Evolutionary conservation across 352 stramenopile species (phyloP).

Genomic region (Globisporangium orthogonon): DNA sequence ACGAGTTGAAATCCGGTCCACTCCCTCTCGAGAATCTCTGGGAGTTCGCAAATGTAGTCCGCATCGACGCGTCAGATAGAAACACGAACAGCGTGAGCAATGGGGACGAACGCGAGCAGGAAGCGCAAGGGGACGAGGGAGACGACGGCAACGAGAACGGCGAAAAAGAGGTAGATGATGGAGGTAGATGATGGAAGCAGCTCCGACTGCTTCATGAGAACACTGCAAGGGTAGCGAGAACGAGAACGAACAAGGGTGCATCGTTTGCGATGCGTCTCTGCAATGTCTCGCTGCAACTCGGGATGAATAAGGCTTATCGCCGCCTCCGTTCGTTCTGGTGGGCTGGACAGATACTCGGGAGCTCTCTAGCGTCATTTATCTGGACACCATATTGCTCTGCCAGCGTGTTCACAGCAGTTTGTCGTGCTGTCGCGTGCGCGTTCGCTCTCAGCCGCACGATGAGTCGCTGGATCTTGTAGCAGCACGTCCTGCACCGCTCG

Average conservation of each 20-base stretch:
- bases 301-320: background rate
- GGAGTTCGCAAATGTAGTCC: background rate
- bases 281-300: too few relatives aligned
- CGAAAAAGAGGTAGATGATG: too few relatives aligned
- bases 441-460: constrained; percentile 11
- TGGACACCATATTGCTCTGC: background rate
- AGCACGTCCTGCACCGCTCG: constrained; percentile 51
- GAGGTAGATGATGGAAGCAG: too few relatives aligned
- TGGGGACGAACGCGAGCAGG: too few relatives aligned
- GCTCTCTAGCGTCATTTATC: background rate
- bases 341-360: constrained; percentile 13
- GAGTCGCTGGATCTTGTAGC: constrained; percentile 58
- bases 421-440: constrained; percentile 13
- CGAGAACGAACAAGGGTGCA: too few relatives aligned
- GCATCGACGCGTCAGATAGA: too few relatives aligned
- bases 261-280: too few relatives aligned
- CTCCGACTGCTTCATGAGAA: too few relatives aligned
- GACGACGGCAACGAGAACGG: too few relatives aligned
- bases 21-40: background rate
- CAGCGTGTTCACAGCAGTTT: constrained; percentile 3
- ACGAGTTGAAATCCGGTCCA: constrained; percentile 18
- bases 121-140: too few relatives aligned
- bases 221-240: too few relatives aligned
- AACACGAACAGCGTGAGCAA: too few relatives aligned
- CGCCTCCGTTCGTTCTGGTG: constrained; percentile 25